Percentiles rank a stretch among this genome's conserved stretches.
Conservation (phyloP, 805 yeast genomes). For the Yarrowia deformans region DNA sequence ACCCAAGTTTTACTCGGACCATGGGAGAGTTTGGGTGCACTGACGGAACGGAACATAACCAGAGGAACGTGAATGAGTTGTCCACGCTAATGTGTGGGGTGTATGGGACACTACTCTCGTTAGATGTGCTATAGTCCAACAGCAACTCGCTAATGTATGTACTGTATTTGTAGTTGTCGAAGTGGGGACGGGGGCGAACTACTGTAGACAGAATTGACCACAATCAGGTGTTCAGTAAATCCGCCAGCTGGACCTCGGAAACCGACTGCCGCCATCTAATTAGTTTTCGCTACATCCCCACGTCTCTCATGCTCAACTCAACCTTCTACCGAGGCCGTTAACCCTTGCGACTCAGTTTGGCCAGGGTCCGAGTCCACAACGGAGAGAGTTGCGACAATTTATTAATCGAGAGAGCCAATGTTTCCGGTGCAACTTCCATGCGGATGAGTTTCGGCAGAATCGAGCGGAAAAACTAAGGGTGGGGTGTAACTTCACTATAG, state of each 20-base stretch:
- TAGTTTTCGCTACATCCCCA: neutral
- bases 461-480: no score
- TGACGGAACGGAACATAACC: neutral
- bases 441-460: neutral
- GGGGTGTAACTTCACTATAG: no score
- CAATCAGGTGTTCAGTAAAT: neutral
- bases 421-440: neutral
- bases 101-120: neutral
- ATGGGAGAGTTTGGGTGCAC: neutral
- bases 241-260: neutral
- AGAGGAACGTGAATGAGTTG: conserved; percentile 2
- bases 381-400: no score
- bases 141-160: no score
- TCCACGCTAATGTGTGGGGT: conserved; percentile 2
- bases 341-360: conserved; percentile 13
- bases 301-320: conserved; percentile 14
- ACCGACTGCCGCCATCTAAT: neutral
- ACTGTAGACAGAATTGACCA: neutral
- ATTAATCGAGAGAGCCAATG: no score
- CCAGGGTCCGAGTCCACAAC: conserved; percentile 7
- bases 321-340: conserved; percentile 31
- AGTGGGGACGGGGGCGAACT: conserved; percentile 11
- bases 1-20: conserved; percentile 15
- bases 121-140: no score
- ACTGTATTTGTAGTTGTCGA: neutral